Base-by-base conservation (phyloP, 2,329 filamentous ascomycete species). In the Dactylellina leptospora region DNA sequence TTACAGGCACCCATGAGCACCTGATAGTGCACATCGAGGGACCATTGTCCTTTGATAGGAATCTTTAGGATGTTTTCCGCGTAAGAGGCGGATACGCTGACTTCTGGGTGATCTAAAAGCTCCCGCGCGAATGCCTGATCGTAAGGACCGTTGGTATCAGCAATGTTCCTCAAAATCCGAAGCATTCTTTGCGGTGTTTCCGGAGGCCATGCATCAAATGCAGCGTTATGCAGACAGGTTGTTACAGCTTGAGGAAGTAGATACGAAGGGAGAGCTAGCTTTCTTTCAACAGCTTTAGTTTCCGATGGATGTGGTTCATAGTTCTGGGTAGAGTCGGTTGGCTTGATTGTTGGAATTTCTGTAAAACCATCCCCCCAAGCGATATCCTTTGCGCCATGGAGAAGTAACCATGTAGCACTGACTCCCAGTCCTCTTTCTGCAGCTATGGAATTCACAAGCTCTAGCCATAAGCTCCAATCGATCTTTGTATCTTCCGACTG, bases 371-470 rank as follows among this genome's bases (percentile, higher is more conserved):
- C 30, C 20, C 59, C 53, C 68, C 68, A 72, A 1, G 68, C 54
- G 23, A 72, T 63, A 27, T 63, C 54, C 4, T 53, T 53, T 22
- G 13, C 36, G 0, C 38, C 45, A 18, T 45, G 68, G 33, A 72
- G 68, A 10, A 72, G 45, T 4, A 72, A 38, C 68, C 68, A 72
- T 33, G 68, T 72, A 5, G 68, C 68, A 27, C 68, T 72, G 20
- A 72, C 68, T 6, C 68, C 68, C 10, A 72, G 47, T 0, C 68
- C 68, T 36, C 68, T 38, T 44, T 72, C 68, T 1, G 68, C 59
- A 18, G 68, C 68, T 16, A 72, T 72, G n/a, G 42, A 72, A 27
- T 72, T 72, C 3, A 72, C 68, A 13, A 72, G 33, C n/a, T 72
- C 68, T 4, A 72, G 40, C 68, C 68, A 72, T 9, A 72, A 16